phyloP scores from a whole-genome alignment of 441 rosid species.

The Hura crepitans region DNA sequence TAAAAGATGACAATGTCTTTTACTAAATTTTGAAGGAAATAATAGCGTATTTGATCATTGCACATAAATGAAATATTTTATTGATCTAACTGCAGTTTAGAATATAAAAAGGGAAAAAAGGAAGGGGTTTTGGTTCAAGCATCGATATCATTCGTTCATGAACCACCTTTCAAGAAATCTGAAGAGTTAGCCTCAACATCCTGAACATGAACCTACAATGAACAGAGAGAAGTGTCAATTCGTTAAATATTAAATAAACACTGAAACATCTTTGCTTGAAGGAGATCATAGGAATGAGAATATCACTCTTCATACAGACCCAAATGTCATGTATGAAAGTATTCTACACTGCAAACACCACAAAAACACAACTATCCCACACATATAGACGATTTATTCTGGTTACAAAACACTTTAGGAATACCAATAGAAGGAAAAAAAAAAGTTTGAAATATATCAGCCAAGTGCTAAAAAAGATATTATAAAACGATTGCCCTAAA shows the following conservation, averaged over 20 bases:
- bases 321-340: background rate
- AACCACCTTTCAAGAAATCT: conserved; percentile 61
- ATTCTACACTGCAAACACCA: background rate
- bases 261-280: background rate
- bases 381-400: background rate
- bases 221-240: conserved; percentile 21
- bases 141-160: conserved; percentile 2
- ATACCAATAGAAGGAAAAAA: background rate
- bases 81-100: background rate
- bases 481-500: background rate
- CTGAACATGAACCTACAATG: conserved; percentile 79
- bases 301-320: background rate
- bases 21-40: background rate
- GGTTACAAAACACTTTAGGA: background rate
- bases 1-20: background rate
- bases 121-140: background rate
- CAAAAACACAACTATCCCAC: background rate
- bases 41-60: background rate
- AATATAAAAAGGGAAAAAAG: background rate
- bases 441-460: background rate
- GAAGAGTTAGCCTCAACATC: conserved; percentile 54
- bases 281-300: background rate
- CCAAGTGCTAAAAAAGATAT: background rate
- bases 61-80: background rate
- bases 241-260: background rate